Evolutionary conservation across 345 rosid genomes (phyloP), one percentile per base, ranked within the genome.

Genomic region (Capsella bursapastoris): DNA sequence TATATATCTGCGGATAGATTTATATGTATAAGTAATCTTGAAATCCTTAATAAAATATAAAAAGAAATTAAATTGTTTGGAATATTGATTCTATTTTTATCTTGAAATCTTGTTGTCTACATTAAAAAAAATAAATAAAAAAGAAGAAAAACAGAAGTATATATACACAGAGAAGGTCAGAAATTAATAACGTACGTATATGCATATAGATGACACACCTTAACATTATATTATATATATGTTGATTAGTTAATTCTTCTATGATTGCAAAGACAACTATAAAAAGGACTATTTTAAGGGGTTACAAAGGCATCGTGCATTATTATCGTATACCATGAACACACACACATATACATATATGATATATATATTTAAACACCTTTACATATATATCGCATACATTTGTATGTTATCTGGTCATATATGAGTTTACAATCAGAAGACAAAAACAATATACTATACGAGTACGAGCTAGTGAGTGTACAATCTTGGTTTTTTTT

Each of bases 251-350:
- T 75, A 52, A 14, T 43, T 50, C 37, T 49, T 61, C 10, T 49
- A 68, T 75, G 64, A 75, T 75, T 75, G 63, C 55, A 25, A 51
- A 75, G 56, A 60, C 56, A 60, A 60, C 63, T 52, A 61, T 32
- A 41, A 6, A 55, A 43, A 22, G 10, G 13, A 48, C 8, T 56
- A 57, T 18, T 57, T 16, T 35, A 10, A 22, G 10, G 10, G 16
- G 25, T 65, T 48, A 37, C 18, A 38, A 49, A 58, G 59, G 2
- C 35, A 66, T 74, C 78, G 72, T 66, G 78, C 72, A 49, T 11
- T 49, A 49, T 22, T 49, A 57, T 38, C 14, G 72, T 66, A 58
- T 60, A 66, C 67, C 72, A 66, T 66, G 32, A 74, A 38, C 72
- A 28, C 13, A 8, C 25, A 22, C 25, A 22, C 2, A 22, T 22